These are phyloP conservation scores for Haplosporangium sp. DNA, from an alignment of 371 early-diverging fungal genomes.

Conservation along the genomic window DNA sequence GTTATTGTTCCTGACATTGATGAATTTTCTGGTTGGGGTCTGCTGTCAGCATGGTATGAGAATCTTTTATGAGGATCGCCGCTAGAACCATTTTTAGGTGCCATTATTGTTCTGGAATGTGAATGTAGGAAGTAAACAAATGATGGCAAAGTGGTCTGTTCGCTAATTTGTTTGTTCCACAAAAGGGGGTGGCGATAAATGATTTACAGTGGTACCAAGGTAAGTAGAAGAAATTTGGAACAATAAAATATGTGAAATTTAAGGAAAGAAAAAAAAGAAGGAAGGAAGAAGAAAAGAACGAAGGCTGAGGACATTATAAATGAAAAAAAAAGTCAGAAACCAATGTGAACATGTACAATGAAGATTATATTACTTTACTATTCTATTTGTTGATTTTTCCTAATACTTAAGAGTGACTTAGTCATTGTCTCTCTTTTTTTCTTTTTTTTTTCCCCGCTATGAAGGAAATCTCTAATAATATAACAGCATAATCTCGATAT, in stretches of 20 bases:
- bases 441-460: not conserved
- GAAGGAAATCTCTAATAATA: not conserved
- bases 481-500: not conserved
- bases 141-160: slow-evolving; percentile 35
- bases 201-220: not conserved
- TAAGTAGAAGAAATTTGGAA: not conserved
- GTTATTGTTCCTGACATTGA: not conserved
- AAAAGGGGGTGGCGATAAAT: not conserved
- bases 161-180: slow-evolving; percentile 48
- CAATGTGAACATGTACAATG: not conserved
- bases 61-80: not conserved
- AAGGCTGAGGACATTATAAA: not conserved
- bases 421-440: no score
- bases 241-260: not conserved
- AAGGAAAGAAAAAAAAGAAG: not conserved
- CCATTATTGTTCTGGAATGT: not conserved
- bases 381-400: not conserved
- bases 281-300: not conserved
- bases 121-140: not conserved
- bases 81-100: not conserved
- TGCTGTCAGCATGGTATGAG: slow-evolving; percentile 1
- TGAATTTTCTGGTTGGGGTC: not conserved
- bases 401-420: no score
- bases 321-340: not conserved
- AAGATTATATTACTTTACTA: not conserved